Conservation (phyloP, 2,329 filamentous ascomycete genomes). For the Colletotrichum noveboracense region DNA sequence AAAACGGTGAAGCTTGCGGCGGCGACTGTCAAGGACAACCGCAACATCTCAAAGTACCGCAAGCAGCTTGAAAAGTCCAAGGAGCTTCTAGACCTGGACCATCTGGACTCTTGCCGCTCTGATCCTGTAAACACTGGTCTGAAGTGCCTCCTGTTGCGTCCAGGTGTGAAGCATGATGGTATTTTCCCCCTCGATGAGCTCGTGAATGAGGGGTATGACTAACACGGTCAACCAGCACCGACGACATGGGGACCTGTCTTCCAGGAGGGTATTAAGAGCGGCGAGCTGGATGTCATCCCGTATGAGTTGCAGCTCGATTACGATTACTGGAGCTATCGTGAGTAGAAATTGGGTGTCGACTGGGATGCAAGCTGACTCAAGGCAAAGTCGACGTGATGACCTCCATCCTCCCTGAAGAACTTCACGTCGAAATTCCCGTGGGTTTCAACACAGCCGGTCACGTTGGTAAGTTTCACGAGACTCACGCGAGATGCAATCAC, state of each 20-base stretch:
- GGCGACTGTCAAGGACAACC: conserved; percentile 76
- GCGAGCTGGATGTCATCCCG: conserved; percentile 74
- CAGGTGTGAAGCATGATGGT: conserved; percentile 61
- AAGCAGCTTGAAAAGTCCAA: conserved; percentile 67
- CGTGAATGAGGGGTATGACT: not conserved
- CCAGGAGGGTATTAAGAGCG: conserved; percentile 68
- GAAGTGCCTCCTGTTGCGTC: conserved; percentile 67
- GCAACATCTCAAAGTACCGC: conserved; percentile 75
- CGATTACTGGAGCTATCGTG: conserved; percentile 84
- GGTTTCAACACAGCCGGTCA: conserved; percentile 92
- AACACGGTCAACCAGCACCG: conserved; percentile 50
- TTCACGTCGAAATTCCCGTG: conserved; percentile 80
- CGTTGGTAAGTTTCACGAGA: conserved; percentile 61
- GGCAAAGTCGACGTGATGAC: conserved; percentile 77
- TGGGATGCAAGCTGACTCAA: not conserved
- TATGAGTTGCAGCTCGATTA: conserved; percentile 82
- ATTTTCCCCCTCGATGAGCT: not conserved
- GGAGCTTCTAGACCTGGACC: conserved; percentile 70
- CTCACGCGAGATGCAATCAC: conserved; percentile 22
- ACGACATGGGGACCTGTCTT: conserved; percentile 79
- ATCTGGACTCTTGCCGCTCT: conserved; percentile 65
- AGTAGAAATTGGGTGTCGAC: conserved; percentile 25
- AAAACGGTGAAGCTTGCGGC: conserved; percentile 79
- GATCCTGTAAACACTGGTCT: conserved; percentile 66
- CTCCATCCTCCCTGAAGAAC: conserved; percentile 79